Evolutionary conservation across 768 basidiomycete species (phyloP), one percentile per base, ranked within the genome.

Genomic region (Coprinopsis strossmayeri): DNA sequence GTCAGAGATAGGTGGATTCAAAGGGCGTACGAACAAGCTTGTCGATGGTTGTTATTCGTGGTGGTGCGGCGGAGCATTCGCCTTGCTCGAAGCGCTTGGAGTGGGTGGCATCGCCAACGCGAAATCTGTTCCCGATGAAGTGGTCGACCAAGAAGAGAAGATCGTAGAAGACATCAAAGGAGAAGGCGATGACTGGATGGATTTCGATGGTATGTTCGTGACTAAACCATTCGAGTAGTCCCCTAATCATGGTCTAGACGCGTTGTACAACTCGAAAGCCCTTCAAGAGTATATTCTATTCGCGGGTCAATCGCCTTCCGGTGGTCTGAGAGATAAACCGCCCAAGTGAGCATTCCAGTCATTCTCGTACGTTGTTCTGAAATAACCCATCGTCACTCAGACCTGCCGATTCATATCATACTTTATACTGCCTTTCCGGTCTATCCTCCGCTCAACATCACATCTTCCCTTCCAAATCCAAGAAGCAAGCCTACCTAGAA

Each of bases 41-140:
- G 95, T 99, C 0, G 96, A 99, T 58, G 96, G 95, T 3, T 99
- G 96, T 65, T 99, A 99, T 65, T 84, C 87, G n/a, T 99, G 96
- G 96, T 99, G 95, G 96, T 89, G 91, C 20, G 96, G 91, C 1
- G 94, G 94, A 0, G 76, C 86, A 13, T 90, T 96, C 60, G 73
- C 78, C 0, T 67, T 97, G 5, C 66, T 96, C 0, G 88, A 89
- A 49, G 80, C 78, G 23, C 57, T 81, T 0, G 72, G 73, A 11
- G 62, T 73, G 47, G 72, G 58, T 15, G 76, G 55, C 3, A 44
- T 64, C 26, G 59, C 62, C 35, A 66, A 70, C 55, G 63, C 67
- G 9, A 65, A 60, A 39, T 59, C 66, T 23, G 63, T 62, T 5
- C 63, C 61, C 26, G 52, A 50, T 10, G 54, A 53, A 24, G 28